A percentile compares a stretch with the other conserved stretches of the same genome.
These are phyloP conservation scores for Yamadazyma taylorii DNA, from an alignment of 1,139 yeast species.

Conservation along the genomic window DNA sequence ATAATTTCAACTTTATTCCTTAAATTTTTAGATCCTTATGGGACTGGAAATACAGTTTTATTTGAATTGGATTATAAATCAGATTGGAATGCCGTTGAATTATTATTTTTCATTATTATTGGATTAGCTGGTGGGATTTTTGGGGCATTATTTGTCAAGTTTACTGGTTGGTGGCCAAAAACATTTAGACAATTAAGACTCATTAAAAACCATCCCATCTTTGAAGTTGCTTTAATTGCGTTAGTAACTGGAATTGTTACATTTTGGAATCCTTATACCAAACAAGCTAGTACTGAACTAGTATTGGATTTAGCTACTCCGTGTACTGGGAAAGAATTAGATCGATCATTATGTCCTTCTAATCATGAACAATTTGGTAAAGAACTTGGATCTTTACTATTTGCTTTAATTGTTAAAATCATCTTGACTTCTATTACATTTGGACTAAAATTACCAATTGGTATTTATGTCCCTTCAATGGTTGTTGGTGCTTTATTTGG, in stretches of 20 bases:
- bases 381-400: constrained; percentile 35
- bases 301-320: constrained; percentile 55
- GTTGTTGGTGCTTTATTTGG: constrained; percentile 69
- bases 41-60: constrained; percentile 61
- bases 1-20: constrained; percentile 56
- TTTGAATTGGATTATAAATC: constrained; percentile 56
- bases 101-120: constrained; percentile 46
- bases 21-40: constrained; percentile 60
- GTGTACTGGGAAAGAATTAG: constrained; percentile 30
- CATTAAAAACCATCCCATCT: constrained; percentile 41
- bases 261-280: constrained; percentile 54
- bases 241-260: constrained; percentile 50
- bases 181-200: constrained; percentile 33
- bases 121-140: constrained; percentile 60
- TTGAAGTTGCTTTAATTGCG: constrained; percentile 52
- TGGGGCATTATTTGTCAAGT: constrained; percentile 56
- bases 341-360: constrained; percentile 44
- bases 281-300: constrained; percentile 54
- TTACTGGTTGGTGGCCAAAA: constrained; percentile 51
- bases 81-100: constrained; percentile 56
- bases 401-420: constrained; percentile 49
- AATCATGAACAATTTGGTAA: constrained; percentile 26
- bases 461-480: constrained; percentile 71
- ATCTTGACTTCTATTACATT: constrained; percentile 53
- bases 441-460: constrained; percentile 65